These are phyloP conservation scores for Polyporus arcularius DNA, from an alignment of 768 basidiomycete genomes.

Conservation along the genomic window DNA sequence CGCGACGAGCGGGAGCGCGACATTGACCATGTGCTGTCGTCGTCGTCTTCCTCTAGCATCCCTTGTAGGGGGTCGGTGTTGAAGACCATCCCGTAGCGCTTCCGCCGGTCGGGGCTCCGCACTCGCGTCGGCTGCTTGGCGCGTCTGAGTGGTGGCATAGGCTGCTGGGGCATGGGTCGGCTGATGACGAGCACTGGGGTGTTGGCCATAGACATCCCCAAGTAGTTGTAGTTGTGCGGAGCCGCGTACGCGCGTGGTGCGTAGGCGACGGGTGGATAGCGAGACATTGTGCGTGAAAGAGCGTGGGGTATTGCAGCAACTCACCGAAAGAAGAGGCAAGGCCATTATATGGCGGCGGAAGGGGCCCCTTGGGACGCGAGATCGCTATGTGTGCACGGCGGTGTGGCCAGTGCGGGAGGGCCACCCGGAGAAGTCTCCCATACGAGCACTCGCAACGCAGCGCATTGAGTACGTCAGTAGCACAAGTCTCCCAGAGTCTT, in stretches of 20 bases:
- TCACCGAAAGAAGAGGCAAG: background rate
- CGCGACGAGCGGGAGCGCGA: slow-evolving; percentile 16
- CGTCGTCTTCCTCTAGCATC: slow-evolving; percentile 12
- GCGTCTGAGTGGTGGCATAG: background rate
- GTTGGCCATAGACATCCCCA: slow-evolving; percentile 19
- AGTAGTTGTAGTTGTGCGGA: slow-evolving; percentile 3
- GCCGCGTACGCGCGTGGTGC: slow-evolving; percentile 1
- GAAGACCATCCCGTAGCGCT: slow-evolving; percentile 13
- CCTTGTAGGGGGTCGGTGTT: slow-evolving; percentile 4
- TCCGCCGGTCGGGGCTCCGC: slow-evolving; percentile 2
- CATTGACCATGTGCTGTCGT: slow-evolving; percentile 20
- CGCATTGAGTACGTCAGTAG: background rate
- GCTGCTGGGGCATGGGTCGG: slow-evolving; percentile 18
- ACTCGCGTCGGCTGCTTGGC: background rate
- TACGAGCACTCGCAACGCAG: background rate
- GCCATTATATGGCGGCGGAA: slow-evolving; percentile 1
- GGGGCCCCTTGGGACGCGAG: slow-evolving; percentile 2
- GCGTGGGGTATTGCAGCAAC: slow-evolving; percentile 3
- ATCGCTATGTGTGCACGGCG: slow-evolving; percentile 3
- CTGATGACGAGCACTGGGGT: slow-evolving; percentile 14
- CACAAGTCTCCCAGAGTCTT: background rate
- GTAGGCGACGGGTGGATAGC: slow-evolving; percentile 3
- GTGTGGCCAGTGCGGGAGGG: slow-evolving; percentile 10
- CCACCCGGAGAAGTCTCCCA: slow-evolving; percentile 8
- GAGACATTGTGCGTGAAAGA: slow-evolving; percentile 8